Conservation (phyloP, 192 early-diverging fungal genomes). For the Backusella morwellensis region DNA sequence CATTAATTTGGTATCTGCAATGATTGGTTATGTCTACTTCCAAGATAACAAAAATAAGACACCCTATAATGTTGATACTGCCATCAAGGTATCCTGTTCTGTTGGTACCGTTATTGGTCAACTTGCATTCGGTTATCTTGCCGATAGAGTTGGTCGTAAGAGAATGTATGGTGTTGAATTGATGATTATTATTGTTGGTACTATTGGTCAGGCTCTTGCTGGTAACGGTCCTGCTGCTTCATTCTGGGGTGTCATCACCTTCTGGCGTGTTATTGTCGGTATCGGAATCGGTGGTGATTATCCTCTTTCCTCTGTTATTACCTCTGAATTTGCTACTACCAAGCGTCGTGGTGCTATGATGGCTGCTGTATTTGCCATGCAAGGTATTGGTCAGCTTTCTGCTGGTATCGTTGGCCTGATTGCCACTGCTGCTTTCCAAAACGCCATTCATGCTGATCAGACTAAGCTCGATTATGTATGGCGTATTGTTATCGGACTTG, state of each 20-base stretch:
- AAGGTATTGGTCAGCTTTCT: constrained; percentile 85
- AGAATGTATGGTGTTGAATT: constrained; percentile 88
- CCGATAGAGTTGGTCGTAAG: constrained; percentile 88
- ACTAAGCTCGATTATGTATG: constrained; percentile 82
- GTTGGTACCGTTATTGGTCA: constrained; percentile 93
- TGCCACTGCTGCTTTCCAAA: constrained; percentile 69
- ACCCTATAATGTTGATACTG: constrained; percentile 72
- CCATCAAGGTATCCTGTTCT: constrained; percentile 87
- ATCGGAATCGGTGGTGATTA: constrained; percentile 97
- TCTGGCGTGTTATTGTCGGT: constrained; percentile 91
- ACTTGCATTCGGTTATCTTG: constrained; percentile 78
- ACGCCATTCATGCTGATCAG: constrained; percentile 59
- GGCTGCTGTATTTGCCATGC: constrained; percentile 89
- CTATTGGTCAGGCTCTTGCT: constrained; percentile 78
- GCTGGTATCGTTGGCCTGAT: constrained; percentile 78
- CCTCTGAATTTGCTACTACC: constrained; percentile 87
- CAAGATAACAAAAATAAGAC: constrained; percentile 36
- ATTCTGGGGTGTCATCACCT: constrained; percentile 61
- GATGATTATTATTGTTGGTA: constrained; percentile 89
- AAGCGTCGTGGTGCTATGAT: constrained; percentile 88
- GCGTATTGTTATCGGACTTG: constrained; percentile 86
- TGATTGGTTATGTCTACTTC: constrained; percentile 75
- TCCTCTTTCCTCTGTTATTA: constrained; percentile 92
- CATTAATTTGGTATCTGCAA: constrained; percentile 84
- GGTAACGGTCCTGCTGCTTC: constrained; percentile 68